These are phyloP conservation scores for Dactylonectria estremocensis DNA, from an alignment of 2,329 filamentous ascomycete genomes.

Conservation along the genomic window DNA sequence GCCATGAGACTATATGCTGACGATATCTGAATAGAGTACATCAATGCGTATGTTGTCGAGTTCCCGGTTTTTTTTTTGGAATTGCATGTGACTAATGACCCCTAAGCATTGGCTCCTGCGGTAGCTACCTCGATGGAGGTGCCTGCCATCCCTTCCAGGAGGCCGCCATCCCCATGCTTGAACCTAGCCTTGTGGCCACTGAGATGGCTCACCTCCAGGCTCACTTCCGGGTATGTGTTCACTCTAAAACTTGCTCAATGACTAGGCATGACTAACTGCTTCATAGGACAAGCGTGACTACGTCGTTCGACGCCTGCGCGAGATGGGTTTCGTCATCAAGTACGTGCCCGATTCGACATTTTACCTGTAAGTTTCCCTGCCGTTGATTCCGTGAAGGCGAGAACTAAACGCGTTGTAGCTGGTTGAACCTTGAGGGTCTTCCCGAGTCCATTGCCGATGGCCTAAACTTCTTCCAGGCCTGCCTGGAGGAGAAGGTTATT, in stretches of 20 bases:
- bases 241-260: neutral
- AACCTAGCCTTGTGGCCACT: conserved; percentile 81
- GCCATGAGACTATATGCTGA: conserved; percentile 25
- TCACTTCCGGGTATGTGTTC: conserved; percentile 81
- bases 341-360: conserved; percentile 93
- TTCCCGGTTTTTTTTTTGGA: neutral
- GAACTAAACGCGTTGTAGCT: conserved; percentile 48
- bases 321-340: conserved; percentile 90
- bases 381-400: neutral
- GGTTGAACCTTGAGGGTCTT: conserved; percentile 76
- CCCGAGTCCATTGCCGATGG: conserved; percentile 91
- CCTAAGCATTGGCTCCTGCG: conserved; percentile 83
- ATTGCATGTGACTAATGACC: conserved; percentile 35
- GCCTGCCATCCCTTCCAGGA: conserved; percentile 97
- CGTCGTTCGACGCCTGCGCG: conserved; percentile 82
- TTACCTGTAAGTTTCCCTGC: conserved; percentile 79
- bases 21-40: conserved; percentile 75
- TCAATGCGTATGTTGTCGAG: conserved; percentile 75
- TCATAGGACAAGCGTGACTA: conserved; percentile 89
- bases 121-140: conserved; percentile 94
- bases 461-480: conserved; percentile 96
- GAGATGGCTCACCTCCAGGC: conserved; percentile 93
- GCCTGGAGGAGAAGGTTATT: conserved; percentile 93
- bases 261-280: conserved; percentile 36
- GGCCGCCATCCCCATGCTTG: conserved; percentile 93